These are phyloP conservation scores for Leishmania tarentolae DNA, from an alignment of 208 protist genomes.

Conservation along the genomic window DNA sequence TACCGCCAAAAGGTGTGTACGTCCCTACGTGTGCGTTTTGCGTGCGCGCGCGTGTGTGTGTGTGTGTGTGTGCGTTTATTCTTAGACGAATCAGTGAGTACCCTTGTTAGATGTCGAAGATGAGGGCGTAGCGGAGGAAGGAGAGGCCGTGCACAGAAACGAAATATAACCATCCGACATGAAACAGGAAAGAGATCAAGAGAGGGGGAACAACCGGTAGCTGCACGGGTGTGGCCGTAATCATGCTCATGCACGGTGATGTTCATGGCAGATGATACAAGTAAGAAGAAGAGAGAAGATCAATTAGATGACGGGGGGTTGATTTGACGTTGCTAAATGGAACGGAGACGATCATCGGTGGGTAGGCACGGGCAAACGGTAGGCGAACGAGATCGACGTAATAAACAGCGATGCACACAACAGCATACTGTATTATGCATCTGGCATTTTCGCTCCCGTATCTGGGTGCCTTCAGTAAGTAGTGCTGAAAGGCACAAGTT, in stretches of 20 bases:
- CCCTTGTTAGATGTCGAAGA: not conserved
- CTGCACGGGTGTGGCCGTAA: not conserved
- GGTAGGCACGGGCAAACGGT: not conserved
- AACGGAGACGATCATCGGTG: not conserved
- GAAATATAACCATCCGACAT: not conserved
- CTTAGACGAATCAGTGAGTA: not conserved
- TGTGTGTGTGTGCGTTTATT: conserved; percentile 3
- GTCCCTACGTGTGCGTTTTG: not conserved
- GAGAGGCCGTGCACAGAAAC: not conserved
- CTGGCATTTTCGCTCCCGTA: not conserved
- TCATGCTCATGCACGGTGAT: not conserved
- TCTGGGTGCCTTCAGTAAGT: not conserved
- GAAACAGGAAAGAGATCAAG: not conserved
- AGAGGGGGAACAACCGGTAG: not conserved
- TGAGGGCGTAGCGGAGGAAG: not conserved
- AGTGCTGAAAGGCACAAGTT: not conserved
- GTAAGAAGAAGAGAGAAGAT: not conserved
- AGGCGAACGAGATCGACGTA: not conserved
- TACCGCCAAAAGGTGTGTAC: not conserved
- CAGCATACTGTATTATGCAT: not conserved
- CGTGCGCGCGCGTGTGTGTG: not conserved
- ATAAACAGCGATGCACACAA: not conserved
- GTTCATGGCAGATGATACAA: not conserved
- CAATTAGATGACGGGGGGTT: not conserved
- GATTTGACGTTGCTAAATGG: not conserved